Base-by-base conservation (phyloP, 2,329 filamentous ascomycete genomes). In the Paecilomyces sp. region DNA sequence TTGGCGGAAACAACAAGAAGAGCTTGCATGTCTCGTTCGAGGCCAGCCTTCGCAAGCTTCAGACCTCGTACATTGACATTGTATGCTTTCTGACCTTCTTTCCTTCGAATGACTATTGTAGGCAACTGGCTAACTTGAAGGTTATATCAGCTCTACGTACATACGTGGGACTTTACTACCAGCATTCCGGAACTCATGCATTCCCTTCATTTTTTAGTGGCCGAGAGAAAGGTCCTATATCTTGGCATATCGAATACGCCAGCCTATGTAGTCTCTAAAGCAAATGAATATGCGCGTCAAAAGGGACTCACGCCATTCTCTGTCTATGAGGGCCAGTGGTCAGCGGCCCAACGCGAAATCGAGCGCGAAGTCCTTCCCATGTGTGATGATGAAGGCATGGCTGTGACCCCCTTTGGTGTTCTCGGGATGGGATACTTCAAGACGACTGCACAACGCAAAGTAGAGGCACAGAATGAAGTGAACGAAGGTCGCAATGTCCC, bases 391-490 rank as follows among this genome's bases (percentile, higher is more conserved):
- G 75, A 74, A 56, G 75, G 75, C 18, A 77, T 77, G 79, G 79
- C 72, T 30, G 63, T 87, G 3, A 74, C 79, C 0, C 85, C 86
- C 0, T 89, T 84, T 84, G 85, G 83, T 56, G 82, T 80, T 0
- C 72, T 86, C 5, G 83, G 83, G 18, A 70, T 77, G 2, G 82
- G 82, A 30, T 75, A 78, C 57, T 83, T 83, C 72, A 79, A 82
- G 64, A 74, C 72, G 9, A 12, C 33, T 12, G 11, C 9, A 8
- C 33, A 34, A 34, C 33, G 33, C 9, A 11, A 15, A 34, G 4
- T 6, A 15, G 13, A 15, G 8, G 33, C 9, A 34, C 1, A 34
- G 33, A 34, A 34, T 1, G 3, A 12, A 34, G 33, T 3, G 2
- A 28, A 28, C 1, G 25, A 28, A 28, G 25, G 25, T 28, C 25